A percentile compares a stretch with the other conserved stretches of the same genome.
Evolutionary conservation across 1,139 yeast genomes (phyloP).

Genomic region (Geotrichum histeridarum): DNA sequence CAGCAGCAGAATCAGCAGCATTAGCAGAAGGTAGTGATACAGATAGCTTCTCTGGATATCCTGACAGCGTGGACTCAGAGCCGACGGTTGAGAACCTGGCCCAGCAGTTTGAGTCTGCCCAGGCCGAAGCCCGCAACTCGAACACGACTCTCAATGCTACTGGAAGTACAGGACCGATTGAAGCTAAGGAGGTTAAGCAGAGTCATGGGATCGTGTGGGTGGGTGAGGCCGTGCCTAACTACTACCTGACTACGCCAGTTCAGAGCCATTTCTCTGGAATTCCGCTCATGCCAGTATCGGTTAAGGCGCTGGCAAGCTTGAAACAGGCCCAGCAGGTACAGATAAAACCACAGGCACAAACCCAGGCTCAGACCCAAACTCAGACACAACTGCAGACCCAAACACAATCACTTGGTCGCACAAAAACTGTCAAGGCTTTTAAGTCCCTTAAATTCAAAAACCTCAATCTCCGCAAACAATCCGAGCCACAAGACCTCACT

Average conservation of each 20-base stretch:
- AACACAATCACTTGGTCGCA: too few species aligned
- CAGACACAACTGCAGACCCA: neutral
- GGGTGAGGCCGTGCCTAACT: conserved; percentile 4
- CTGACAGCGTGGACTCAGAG: neutral
- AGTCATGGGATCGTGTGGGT: conserved; percentile 11
- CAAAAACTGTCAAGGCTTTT: too few species aligned
- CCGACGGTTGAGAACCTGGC: neutral
- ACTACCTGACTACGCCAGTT: neutral
- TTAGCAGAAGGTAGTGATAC: neutral
- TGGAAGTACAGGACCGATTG: neutral
- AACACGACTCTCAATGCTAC: neutral
- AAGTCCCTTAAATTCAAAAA: too few species aligned
- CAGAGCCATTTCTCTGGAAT: too few species aligned
- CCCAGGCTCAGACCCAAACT: neutral
- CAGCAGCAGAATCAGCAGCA: neutral
- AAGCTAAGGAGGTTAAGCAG: neutral
- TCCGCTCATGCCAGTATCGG: too few species aligned
- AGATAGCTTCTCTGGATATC: neutral
- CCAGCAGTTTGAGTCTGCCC: neutral
- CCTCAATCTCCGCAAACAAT: too few species aligned
- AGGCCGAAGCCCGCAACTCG: too few species aligned
- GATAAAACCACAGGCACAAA: too few species aligned
- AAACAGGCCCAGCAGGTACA: too few species aligned
- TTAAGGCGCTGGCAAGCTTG: too few species aligned
- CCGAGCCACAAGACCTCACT: too few species aligned